Conservation (phyloP, 306 rosid species). For the Morella rubra region DNA sequence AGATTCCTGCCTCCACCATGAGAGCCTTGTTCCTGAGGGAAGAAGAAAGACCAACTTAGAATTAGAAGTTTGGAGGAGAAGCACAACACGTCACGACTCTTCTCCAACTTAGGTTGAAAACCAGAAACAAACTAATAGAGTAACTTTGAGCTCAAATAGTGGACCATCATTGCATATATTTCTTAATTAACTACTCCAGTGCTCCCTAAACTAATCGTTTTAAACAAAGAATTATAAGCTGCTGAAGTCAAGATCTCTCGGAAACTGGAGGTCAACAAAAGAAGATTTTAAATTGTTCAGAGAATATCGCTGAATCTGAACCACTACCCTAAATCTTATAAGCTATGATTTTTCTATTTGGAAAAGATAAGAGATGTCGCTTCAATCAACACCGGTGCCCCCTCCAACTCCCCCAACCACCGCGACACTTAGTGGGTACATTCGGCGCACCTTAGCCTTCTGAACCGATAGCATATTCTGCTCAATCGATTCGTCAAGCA, state of each 20-base stretch:
- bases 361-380: conserved; percentile 43
- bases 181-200: not conserved
- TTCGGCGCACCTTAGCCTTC: conserved; percentile 31
- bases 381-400: conserved; percentile 33
- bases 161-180: not conserved
- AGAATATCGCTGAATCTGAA: conserved; percentile 44
- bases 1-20: conserved; percentile 80
- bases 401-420: conserved; percentile 30
- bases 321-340: conserved; percentile 36
- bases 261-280: conserved; percentile 44
- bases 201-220: conserved; percentile 26
- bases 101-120: conserved; percentile 38
- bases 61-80: conserved; percentile 24
- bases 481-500: conserved; percentile 18
- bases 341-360: conserved; percentile 25
- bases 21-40: conserved; percentile 78
- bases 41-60: conserved; percentile 2
- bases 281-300: conserved; percentile 24
- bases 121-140: not conserved
- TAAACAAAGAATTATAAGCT: conserved; percentile 18
- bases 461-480: conserved; percentile 9
- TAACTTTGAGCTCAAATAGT: not conserved
- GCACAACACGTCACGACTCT: conserved; percentile 31
- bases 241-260: conserved; percentile 45
- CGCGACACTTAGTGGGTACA: conserved; percentile 32